These are phyloP conservation scores for Ophiobolus disseminans DNA, from an alignment of 2,329 filamentous ascomycete genomes.

Conservation along the genomic window DNA sequence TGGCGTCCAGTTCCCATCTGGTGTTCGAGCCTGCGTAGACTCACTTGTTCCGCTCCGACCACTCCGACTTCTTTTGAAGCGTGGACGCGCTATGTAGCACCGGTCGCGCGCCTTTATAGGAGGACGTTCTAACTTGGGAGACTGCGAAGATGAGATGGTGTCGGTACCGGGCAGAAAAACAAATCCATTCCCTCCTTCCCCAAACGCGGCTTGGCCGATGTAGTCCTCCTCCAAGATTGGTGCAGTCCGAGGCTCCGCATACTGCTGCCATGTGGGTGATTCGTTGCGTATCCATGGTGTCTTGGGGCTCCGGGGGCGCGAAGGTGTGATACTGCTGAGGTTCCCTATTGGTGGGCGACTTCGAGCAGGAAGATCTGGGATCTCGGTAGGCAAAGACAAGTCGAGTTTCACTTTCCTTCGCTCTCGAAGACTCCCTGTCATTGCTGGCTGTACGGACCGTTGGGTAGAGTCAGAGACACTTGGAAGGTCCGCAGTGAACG, in stretches of 20 bases:
- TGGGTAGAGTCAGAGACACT: not conserved
- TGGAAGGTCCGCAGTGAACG: no score
- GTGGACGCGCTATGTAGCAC: conserved; percentile 17
- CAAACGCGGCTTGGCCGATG: not conserved
- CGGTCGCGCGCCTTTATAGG: conserved; percentile 17
- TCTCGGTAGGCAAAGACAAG: conserved; percentile 30
- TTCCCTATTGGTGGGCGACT: conserved; percentile 14
- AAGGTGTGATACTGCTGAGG: conserved; percentile 23
- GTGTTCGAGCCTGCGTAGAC: conserved; percentile 14
- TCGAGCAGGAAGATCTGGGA: conserved; percentile 30
- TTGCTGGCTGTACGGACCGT: conserved; percentile 1
- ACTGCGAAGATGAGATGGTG: conserved; percentile 8
- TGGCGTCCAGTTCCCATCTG: conserved; percentile 10
- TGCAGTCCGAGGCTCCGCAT: conserved; percentile 11
- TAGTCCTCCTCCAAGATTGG: conserved; percentile 22
- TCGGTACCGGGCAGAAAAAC: conserved; percentile 18
- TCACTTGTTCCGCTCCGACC: conserved; percentile 19
- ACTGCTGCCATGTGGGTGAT: conserved; percentile 19
- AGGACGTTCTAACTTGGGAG: conserved; percentile 15
- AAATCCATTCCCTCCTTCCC: not conserved
- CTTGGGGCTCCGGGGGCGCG: conserved; percentile 36
- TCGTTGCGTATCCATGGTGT: conserved; percentile 28
- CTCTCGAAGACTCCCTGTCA: conserved; percentile 26
- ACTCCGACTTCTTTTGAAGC: conserved; percentile 15
- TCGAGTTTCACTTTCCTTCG: conserved; percentile 39